These are phyloP conservation scores for Hypomyces perniciosus DNA, from an alignment of 2,329 filamentous ascomycete species.

Conservation along the genomic window DNA sequence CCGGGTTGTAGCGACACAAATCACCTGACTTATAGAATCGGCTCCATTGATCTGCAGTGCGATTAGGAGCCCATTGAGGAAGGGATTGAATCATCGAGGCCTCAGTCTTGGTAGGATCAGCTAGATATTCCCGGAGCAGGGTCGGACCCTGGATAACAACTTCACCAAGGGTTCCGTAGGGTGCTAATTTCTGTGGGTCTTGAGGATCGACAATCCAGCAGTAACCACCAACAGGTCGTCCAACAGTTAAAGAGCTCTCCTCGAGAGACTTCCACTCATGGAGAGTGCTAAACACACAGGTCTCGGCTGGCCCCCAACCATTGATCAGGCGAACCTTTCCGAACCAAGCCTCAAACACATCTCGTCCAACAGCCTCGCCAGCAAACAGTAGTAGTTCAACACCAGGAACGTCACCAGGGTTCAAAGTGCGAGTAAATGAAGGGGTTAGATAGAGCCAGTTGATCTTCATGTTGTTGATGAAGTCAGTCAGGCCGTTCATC, in stretches of 20 bases:
- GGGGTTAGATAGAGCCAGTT: slow-evolving; percentile 14
- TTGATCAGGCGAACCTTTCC: slow-evolving; percentile 14
- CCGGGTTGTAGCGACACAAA: slow-evolving; percentile 13
- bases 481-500: slow-evolving; percentile 9
- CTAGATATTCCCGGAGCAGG: slow-evolving; percentile 40
- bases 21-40: slow-evolving; percentile 18
- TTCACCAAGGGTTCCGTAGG: slow-evolving; percentile 12
- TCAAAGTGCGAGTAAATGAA: slow-evolving; percentile 11
- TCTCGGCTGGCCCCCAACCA: slow-evolving; percentile 17
- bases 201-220: slow-evolving; percentile 12
- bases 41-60: background rate
- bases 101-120: slow-evolving; percentile 12
- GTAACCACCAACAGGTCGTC: slow-evolving; percentile 7
- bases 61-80: slow-evolving; percentile 4
- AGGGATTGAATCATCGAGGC: background rate
- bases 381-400: slow-evolving; percentile 13
- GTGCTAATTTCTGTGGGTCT: slow-evolving; percentile 7
- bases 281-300: slow-evolving; percentile 10
- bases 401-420: slow-evolving; percentile 9
- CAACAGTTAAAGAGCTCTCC: slow-evolving; percentile 8
- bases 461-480: slow-evolving; percentile 7
- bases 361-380: slow-evolving; percentile 12
- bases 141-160: slow-evolving; percentile 25
- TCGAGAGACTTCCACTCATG: slow-evolving; percentile 10
- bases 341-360: slow-evolving; percentile 15